Conservation (phyloP, 129 eudicot species). For the Sambucus nigra region DNA sequence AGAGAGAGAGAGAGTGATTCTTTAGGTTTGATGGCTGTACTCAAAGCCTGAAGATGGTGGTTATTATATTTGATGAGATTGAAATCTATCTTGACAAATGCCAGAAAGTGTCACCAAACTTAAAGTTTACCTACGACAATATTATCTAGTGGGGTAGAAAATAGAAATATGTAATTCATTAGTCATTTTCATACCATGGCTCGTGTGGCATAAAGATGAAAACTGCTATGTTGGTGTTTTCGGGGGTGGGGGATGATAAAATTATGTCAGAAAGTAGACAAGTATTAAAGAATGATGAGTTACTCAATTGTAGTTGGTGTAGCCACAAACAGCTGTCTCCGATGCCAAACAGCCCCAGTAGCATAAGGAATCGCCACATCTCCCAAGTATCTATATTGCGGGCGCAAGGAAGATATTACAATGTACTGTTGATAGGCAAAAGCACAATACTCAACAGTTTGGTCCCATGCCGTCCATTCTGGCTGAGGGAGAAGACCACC, state of each 20-base stretch:
- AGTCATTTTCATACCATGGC: too few species aligned
- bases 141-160: too few species aligned
- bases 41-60: too few species aligned
- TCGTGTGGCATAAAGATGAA: background rate
- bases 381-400: constrained; percentile 93
- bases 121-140: too few species aligned
- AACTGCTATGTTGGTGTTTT: background rate
- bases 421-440: constrained; percentile 88
- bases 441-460: constrained; percentile 99
- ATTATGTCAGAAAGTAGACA: background rate
- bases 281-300: constrained; percentile 6
- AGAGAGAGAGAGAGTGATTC: too few species aligned
- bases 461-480: constrained; percentile 99
- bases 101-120: too few species aligned
- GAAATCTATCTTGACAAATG: too few species aligned
- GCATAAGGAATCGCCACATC: constrained; percentile 98
- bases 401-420: constrained; percentile 89
- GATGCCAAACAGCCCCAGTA: constrained; percentile 98
- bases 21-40: too few species aligned
- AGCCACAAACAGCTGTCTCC: constrained; percentile 93
- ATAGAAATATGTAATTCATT: too few species aligned
- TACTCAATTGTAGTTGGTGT: constrained; percentile 97
- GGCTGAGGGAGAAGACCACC: constrained; percentile 99
- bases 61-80: too few species aligned
- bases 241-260: background rate